Conservation (phyloP, 148 eudicot genomes). For the Drosera capensis region DNA sequence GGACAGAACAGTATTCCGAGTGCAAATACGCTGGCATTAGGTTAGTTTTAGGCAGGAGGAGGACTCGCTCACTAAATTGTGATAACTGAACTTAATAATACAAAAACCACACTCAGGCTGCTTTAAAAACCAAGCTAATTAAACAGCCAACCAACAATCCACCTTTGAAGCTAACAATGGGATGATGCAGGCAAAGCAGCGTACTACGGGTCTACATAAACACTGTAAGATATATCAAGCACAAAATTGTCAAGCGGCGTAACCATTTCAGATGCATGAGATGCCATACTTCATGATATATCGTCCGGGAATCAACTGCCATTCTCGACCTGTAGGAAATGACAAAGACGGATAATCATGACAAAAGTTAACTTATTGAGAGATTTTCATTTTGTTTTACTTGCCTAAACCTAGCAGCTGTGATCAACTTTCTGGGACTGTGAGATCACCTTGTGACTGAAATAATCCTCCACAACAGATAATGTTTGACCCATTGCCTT, state of each 20-base stretch:
- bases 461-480: conserved; percentile 85
- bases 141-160: too few relatives aligned
- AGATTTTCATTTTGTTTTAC: background rate
- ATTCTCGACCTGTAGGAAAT: conserved; percentile 60
- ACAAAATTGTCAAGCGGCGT: background rate
- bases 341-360: conserved; percentile 1
- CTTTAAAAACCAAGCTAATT: too few relatives aligned
- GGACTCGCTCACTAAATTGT: too few relatives aligned
- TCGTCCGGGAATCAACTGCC: conserved; percentile 91
- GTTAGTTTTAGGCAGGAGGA: too few relatives aligned
- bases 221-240: too few relatives aligned
- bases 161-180: too few relatives aligned
- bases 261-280: background rate
- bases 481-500: conserved; percentile 93
- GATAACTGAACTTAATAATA: too few relatives aligned
- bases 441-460: conserved; percentile 57
- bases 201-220: too few relatives aligned
- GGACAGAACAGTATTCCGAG: too few relatives aligned
- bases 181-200: too few relatives aligned
- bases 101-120: too few relatives aligned
- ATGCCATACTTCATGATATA: conserved; percentile 89
- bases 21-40: too few relatives aligned
- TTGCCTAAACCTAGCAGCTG: background rate
- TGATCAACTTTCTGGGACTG: background rate
- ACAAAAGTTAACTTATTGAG: background rate